These are phyloP conservation scores for Extremus antarcticus DNA, from an alignment of 495 filamentous ascomycete genomes.

Conservation along the genomic window DNA sequence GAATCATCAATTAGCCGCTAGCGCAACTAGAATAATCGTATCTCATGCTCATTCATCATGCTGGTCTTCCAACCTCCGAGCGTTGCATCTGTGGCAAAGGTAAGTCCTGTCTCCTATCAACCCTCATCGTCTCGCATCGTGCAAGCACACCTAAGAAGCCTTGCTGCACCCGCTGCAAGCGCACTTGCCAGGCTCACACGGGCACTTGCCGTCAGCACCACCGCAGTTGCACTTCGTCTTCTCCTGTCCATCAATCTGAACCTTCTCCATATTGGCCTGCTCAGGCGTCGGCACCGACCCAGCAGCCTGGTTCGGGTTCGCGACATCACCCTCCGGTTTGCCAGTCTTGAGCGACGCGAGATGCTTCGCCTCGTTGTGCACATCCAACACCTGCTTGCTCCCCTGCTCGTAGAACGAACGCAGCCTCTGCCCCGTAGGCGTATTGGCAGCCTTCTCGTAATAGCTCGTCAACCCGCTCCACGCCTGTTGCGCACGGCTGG, in stretches of 20 bases:
- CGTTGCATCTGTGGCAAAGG: too few relatives aligned
- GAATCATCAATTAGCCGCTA: background rate
- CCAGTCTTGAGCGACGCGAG: constrained; percentile 76
- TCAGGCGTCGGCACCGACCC: constrained; percentile 16
- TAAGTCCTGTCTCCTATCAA: too few relatives aligned
- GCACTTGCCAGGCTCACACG: constrained; percentile 32
- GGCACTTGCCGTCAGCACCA: constrained; percentile 27
- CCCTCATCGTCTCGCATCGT: too few relatives aligned
- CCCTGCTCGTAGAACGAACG: constrained; percentile 73
- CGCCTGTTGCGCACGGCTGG: constrained; percentile 49
- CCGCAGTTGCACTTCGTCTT: constrained; percentile 38
- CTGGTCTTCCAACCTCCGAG: too few relatives aligned
- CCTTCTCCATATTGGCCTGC: constrained; percentile 23
- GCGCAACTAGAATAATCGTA: background rate
- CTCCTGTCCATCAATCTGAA: constrained; percentile 25
- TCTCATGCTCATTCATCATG: too few relatives aligned
- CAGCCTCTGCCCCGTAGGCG: constrained; percentile 75
- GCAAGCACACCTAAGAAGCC: constrained; percentile 7
- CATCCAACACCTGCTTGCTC: constrained; percentile 79
- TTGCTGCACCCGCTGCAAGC: constrained; percentile 31
- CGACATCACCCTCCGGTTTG: constrained; percentile 35
- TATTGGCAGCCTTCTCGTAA: constrained; percentile 83
- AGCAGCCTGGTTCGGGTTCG: constrained; percentile 23
- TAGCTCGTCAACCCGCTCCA: constrained; percentile 64
- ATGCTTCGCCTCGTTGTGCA: constrained; percentile 78